These are phyloP conservation scores for Saccharomycopsis sp. DNA, from an alignment of 805 yeast genomes.

Conservation along the genomic window DNA sequence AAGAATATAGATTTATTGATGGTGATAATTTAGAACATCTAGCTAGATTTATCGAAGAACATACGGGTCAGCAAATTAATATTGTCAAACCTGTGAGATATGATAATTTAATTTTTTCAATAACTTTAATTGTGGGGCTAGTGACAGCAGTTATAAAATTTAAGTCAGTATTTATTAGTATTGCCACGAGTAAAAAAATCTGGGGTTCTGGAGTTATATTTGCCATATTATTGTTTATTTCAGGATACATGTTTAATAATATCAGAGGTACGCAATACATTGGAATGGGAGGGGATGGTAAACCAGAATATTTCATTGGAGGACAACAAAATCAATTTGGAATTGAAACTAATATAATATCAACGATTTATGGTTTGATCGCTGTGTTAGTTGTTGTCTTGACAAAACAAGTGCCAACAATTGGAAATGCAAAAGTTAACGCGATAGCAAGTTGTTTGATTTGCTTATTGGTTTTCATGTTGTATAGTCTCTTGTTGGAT, in stretches of 20 bases:
- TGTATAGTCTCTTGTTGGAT: conserved; percentile 56
- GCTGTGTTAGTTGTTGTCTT: conserved; percentile 55
- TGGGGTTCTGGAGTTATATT: conserved; percentile 73
- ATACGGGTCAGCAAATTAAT: conserved; percentile 23
- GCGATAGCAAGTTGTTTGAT: conserved; percentile 42
- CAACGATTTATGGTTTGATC: conserved; percentile 63
- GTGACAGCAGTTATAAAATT: conserved; percentile 30
- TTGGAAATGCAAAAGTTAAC: conserved; percentile 40
- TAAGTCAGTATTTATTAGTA: conserved; percentile 29
- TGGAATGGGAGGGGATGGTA: conserved; percentile 35
- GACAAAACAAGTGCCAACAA: conserved; percentile 47
- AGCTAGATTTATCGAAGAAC: conserved; percentile 26
- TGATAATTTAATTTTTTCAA: conserved; percentile 30
- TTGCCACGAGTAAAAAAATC: conserved; percentile 45
- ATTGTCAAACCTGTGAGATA: conserved; percentile 34
- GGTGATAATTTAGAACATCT: conserved; percentile 33
- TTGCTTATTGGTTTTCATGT: conserved; percentile 40
- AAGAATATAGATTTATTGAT: conserved; percentile 40
- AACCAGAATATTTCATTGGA: conserved; percentile 41
- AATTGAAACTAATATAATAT: conserved; percentile 82
- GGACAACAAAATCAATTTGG: conserved; percentile 78
- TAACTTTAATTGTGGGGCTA: conserved; percentile 31
- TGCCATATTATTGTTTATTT: conserved; percentile 58
- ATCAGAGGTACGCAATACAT: conserved; percentile 64
- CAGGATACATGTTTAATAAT: conserved; percentile 91